Evolutionary conservation across 2,329 filamentous ascomycete genomes (phyloP), one percentile per base, ranked within the genome.

Genomic region (Verticillium nonalfalfae): DNA sequence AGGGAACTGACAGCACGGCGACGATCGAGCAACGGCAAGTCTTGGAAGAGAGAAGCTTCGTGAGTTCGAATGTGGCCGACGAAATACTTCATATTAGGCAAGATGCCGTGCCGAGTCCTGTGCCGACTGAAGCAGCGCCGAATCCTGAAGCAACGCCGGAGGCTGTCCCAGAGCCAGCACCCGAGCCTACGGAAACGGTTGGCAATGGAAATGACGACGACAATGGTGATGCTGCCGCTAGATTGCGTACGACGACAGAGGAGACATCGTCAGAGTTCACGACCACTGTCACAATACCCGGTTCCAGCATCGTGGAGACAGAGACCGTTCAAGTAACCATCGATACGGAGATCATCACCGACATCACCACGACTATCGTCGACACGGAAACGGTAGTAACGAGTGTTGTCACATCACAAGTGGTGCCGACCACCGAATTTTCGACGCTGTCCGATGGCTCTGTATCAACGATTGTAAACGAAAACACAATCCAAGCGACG

Each of bases 1-100:
- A 71, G 4, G 56, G 71, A 61, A 74, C 72, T 15, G 67, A 74
- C 50, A 71, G 61, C 34, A 68, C 65, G 7, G 71, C 68, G 7
- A 62, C 36, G 2, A 68, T 74, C 38, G 58, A 66, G n/a, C 60
- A 55, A 61, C 1, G 56, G 13, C 45, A 61, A 13, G 4, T 58
- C 6, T 34, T 63, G 2, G 4, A 34, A 5, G 34, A 31, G 7
- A 56, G 56, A 4, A 40, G 60, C 13, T 35, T 58, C 13, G 3
- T 7, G 1, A 57, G 33, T 26, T 60, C 58, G 6, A 50, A 14
- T 18, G 7, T 9, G 4, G 3, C 31, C 1, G 2, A 39, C 56
- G 26, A 57, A 21, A 55, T 59, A 52, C 34, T 59, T 26, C 26
- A 59, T 26, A 15, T 56, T 55, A 63, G 54, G 62, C 64, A 40